These are phyloP conservation scores for Isabelozyma gotoi DNA, from an alignment of 805 yeast genomes.

Conservation along the genomic window DNA sequence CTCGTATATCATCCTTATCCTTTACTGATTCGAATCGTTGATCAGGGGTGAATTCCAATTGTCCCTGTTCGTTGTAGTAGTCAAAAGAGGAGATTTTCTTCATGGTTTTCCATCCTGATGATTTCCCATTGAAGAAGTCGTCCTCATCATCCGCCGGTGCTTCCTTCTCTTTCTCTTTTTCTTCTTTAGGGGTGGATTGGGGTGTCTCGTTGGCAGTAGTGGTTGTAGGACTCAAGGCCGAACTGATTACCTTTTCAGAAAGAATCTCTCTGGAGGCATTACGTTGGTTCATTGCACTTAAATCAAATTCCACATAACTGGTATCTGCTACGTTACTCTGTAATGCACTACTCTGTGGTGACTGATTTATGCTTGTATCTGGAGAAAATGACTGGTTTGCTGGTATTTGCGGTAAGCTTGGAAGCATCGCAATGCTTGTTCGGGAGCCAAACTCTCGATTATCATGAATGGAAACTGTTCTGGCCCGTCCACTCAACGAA, in stretches of 20 bases:
- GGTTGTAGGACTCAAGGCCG: neutral
- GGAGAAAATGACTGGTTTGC: neutral
- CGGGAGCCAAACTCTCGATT: conserved; percentile 11
- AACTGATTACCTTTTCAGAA: conserved; percentile 3
- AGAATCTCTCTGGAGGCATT: neutral
- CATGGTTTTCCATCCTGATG: conserved; percentile 80
- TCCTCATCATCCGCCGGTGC: conserved; percentile 16
- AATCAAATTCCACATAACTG: conserved; percentile 30
- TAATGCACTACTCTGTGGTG: neutral
- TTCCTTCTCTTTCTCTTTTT: neutral
- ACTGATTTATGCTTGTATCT: neutral
- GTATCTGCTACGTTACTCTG: neutral
- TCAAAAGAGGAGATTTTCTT: conserved; percentile 75
- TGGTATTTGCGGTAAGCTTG: conserved; percentile 17
- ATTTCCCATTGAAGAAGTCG: conserved; percentile 39
- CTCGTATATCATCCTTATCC: conserved; percentile 48
- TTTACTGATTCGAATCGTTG: conserved; percentile 25
- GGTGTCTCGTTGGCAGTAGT: neutral
- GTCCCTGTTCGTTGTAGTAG: conserved; percentile 79
- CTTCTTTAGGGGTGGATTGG: neutral
- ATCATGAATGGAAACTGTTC: neutral
- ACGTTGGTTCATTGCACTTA: conserved; percentile 11
- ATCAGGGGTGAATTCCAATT: conserved; percentile 44
- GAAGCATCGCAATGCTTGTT: conserved; percentile 18
- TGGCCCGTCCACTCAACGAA: conserved; percentile 3